A percentile compares a stretch with the other conserved stretches of the same genome.
Evolutionary conservation across 2,329 filamentous ascomycete species (phyloP).

Genomic region (Didymella keratinophila): DNA sequence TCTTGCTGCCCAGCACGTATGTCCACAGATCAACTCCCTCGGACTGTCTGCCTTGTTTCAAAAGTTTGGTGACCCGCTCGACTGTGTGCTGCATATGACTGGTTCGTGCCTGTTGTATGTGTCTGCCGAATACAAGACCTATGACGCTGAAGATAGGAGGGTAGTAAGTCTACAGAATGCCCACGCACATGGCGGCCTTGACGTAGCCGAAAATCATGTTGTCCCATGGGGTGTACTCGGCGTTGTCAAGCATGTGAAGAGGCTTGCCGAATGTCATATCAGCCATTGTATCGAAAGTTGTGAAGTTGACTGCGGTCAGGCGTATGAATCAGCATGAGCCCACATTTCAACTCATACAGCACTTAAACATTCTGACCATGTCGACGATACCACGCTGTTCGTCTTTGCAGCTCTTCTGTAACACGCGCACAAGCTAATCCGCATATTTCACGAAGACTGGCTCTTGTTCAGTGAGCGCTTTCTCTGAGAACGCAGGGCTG

Average conservation of each 20-base stretch:
- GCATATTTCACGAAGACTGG: conserved; percentile 52
- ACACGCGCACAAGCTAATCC: conserved; percentile 47
- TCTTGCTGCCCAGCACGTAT: conserved; percentile 47
- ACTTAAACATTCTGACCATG: conserved; percentile 1
- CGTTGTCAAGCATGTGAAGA: conserved; percentile 41
- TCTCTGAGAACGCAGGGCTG: conserved; percentile 53
- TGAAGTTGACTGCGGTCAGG: conserved; percentile 31
- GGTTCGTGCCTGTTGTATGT: conserved; percentile 17
- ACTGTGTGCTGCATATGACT: conserved; percentile 32
- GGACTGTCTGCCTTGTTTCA: conserved; percentile 36
- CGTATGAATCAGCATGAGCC: background rate
- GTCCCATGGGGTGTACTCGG: conserved; percentile 46
- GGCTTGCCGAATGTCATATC: conserved; percentile 45
- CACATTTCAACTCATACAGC: too few relatives aligned
- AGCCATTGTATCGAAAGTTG: conserved; percentile 46
- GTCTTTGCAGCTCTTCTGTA: background rate
- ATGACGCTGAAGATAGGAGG: background rate
- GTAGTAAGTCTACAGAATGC: background rate
- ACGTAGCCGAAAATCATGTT: conserved; percentile 37
- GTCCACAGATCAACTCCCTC: conserved; percentile 52
- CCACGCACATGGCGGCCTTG: conserved; percentile 14
- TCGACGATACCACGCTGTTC: background rate
- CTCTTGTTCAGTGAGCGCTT: conserved; percentile 52
- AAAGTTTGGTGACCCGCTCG: conserved; percentile 38
- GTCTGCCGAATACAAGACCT: background rate